Percentiles rank a stretch among this genome's conserved stretches.
Conservation (phyloP, 371 early-diverging fungal genomes). For the Rhizopus delemar region DNA sequence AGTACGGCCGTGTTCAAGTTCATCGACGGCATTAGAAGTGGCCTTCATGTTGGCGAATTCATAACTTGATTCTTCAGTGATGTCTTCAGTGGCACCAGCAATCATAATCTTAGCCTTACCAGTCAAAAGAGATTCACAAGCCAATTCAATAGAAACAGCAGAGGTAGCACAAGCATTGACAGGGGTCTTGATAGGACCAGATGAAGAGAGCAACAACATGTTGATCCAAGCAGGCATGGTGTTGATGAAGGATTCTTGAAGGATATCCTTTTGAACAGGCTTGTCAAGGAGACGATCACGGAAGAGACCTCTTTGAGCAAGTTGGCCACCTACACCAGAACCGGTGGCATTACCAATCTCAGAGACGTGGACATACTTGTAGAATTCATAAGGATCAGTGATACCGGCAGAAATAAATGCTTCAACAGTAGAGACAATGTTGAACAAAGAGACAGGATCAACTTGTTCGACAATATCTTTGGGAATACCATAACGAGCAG, state of each 20-base stretch:
- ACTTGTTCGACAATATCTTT: conserved; percentile 91
- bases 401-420: conserved; percentile 91
- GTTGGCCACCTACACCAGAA: conserved; percentile 86
- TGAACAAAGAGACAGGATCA: conserved; percentile 87
- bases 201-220: conserved; percentile 90
- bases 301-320: conserved; percentile 79
- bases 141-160: conserved; percentile 90
- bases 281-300: conserved; percentile 77
- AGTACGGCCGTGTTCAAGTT: conserved; percentile 84
- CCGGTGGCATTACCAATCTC: conserved; percentile 93
- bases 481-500: conserved; percentile 91
- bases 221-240: conserved; percentile 98
- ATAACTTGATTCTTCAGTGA: conserved; percentile 90
- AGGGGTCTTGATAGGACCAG: conserved; percentile 96
- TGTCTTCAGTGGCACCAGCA: conserved; percentile 94
- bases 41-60: conserved; percentile 99
- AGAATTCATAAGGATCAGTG: conserved; percentile 97
- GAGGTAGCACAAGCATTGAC: conserved; percentile 95
- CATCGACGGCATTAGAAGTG: conserved; percentile 83
- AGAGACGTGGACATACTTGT: conserved; percentile 93
- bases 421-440: conserved; percentile 91
- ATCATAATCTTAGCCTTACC: conserved; percentile 95
- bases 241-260: conserved; percentile 95
- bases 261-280: conserved; percentile 90
- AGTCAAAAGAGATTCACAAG: conserved; percentile 84